Evolutionary conservation across 257 asterid species (phyloP).

Genomic region (Solanum clarkiae): DNA sequence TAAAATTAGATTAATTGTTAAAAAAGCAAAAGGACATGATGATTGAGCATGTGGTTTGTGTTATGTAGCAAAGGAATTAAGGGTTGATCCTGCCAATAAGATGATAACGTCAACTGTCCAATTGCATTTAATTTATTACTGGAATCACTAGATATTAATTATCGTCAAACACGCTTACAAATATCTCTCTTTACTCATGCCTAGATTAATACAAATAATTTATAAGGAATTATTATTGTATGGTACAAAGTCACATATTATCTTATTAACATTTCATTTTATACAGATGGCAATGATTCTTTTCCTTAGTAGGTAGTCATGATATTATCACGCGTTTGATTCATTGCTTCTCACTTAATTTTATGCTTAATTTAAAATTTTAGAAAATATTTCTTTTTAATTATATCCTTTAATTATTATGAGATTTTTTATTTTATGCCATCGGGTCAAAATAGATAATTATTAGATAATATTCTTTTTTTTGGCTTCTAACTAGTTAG

Average conservation of each 20-base stretch:
- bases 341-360: too few relatives aligned
- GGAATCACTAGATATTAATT: background rate
- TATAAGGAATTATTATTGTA: background rate
- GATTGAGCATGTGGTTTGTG: slow-evolving; percentile 4
- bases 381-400: too few relatives aligned
- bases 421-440: too few relatives aligned
- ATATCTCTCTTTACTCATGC: background rate
- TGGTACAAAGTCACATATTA: background rate
- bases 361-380: too few relatives aligned
- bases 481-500: too few relatives aligned
- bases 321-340: too few relatives aligned
- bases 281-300: background rate
- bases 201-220: background rate
- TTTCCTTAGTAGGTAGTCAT: background rate
- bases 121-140: background rate
- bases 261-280: background rate
- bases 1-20: background rate
- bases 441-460: too few relatives aligned
- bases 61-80: background rate
- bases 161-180: background rate
- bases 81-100: background rate
- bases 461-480: too few relatives aligned
- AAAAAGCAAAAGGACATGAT: background rate
- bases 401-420: too few relatives aligned
- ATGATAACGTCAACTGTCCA: background rate